Conservation (phyloP, 345 rosid genomes). For the Geranium rotundifolium region DNA sequence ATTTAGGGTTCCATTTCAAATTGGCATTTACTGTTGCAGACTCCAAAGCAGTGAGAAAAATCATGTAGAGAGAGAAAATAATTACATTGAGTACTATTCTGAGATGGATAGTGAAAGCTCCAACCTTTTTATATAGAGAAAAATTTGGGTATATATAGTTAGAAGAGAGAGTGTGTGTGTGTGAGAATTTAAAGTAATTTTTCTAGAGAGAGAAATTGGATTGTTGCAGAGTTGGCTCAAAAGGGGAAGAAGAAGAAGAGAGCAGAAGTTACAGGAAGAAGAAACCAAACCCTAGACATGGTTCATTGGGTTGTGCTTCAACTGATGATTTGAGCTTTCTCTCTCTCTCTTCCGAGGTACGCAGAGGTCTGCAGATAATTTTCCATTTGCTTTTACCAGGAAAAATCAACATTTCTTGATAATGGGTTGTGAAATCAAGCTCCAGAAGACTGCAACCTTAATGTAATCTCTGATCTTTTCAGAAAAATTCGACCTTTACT, state of each 20-base stretch:
- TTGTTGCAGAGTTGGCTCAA: conserved; percentile 9
- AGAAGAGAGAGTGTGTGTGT: too few species aligned
- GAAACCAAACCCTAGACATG: conserved; percentile 20
- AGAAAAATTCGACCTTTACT: background rate
- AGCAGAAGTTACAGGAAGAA: background rate
- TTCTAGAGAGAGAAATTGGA: conserved; percentile 5
- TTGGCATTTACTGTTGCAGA: background rate
- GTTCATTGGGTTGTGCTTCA: conserved; percentile 8
- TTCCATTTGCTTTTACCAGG: background rate
- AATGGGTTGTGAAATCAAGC: conserved; percentile 8
- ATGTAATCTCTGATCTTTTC: conserved; percentile 2
- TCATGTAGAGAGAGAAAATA: conserved; percentile 1
- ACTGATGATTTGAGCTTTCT: conserved; percentile 8
- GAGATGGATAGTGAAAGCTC: background rate
- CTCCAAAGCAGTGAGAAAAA: background rate
- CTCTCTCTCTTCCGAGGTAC: background rate
- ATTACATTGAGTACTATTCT: background rate
- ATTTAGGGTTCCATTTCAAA: background rate
- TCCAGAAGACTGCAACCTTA: background rate
- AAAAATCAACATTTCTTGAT: background rate
- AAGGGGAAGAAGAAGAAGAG: background rate
- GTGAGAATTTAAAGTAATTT: background rate
- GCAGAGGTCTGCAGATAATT: background rate
- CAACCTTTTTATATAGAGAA: background rate
- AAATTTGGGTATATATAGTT: background rate